A percentile compares a stretch with the other conserved stretches of the same genome.
Conservation (phyloP, 2,329 filamentous ascomycete species). For the Paradendryphiella salina region DNA sequence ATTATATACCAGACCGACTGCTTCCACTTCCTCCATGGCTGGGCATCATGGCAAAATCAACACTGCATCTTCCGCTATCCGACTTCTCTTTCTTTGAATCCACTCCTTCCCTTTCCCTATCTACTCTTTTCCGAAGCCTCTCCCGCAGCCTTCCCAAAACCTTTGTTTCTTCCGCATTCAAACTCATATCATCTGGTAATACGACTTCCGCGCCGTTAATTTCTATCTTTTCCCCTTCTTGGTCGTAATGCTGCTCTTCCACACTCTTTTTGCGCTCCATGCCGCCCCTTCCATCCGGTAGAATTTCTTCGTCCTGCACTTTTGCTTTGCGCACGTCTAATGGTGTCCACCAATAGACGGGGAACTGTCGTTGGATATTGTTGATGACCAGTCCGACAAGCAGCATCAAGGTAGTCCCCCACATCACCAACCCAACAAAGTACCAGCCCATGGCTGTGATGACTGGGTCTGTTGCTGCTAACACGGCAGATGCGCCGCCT, state of each 20-base stretch:
- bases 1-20: constrained; percentile 12
- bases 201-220: constrained; percentile 39
- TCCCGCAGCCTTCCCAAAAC: constrained; percentile 45
- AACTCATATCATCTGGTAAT: constrained; percentile 42
- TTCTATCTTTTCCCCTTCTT: constrained; percentile 29
- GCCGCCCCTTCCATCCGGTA: constrained; percentile 26
- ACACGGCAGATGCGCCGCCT: constrained; percentile 54
- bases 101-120: constrained; percentile 5
- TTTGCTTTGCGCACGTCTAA: constrained; percentile 37
- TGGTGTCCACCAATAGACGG: constrained; percentile 56
- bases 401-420: constrained; percentile 51
- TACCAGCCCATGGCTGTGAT: constrained; percentile 53
- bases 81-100: constrained; percentile 8
- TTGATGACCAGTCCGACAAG: constrained; percentile 50
- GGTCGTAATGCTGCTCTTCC: constrained; percentile 22
- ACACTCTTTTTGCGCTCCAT: constrained; percentile 24
- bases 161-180: constrained; percentile 43
- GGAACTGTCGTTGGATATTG: constrained; percentile 54
- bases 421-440: constrained; percentile 49
- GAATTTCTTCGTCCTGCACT: constrained; percentile 29
- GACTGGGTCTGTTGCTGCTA: constrained; percentile 48
- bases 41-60: constrained; percentile 27
- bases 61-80: constrained; percentile 27
- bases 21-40: constrained; percentile 18
- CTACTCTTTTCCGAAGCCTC: constrained; percentile 31